phyloP scores from a whole-genome alignment of 129 eudicot species.

The Deinandra increscens region DNA sequence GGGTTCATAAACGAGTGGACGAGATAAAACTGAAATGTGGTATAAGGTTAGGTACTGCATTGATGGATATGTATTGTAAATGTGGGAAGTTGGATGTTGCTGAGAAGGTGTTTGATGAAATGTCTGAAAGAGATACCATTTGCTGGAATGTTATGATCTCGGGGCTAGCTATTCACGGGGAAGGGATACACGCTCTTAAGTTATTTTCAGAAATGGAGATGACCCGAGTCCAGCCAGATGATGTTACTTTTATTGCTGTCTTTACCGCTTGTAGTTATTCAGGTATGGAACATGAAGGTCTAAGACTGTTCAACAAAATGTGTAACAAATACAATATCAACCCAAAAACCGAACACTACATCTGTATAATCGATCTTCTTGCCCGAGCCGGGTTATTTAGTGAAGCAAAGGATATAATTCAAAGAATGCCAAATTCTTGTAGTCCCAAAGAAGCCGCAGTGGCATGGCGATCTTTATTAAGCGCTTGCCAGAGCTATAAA shows the following conservation, averaged over 20 bases:
- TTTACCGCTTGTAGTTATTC: slow-evolving; percentile 65
- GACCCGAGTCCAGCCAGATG: slow-evolving; percentile 41
- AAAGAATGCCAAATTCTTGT: slow-evolving; percentile 37
- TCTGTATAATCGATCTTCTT: slow-evolving; percentile 53
- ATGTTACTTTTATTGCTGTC: slow-evolving; percentile 55
- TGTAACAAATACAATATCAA: slow-evolving; percentile 34
- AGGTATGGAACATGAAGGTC: slow-evolving; percentile 59
- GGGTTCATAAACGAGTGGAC: slow-evolving; percentile 50
- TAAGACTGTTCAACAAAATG: slow-evolving; percentile 47
- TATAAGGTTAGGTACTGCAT: slow-evolving; percentile 49
- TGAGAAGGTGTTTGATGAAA: slow-evolving; percentile 48
- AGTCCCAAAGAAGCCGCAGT: slow-evolving; percentile 43
- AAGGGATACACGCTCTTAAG: slow-evolving; percentile 41
- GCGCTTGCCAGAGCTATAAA: slow-evolving; percentile 43
- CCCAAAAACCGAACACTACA: slow-evolving; percentile 58
- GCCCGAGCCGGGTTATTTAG: slow-evolving; percentile 47
- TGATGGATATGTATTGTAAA: slow-evolving; percentile 72
- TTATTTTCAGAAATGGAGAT: slow-evolving; percentile 48
- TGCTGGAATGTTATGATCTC: slow-evolving; percentile 72
- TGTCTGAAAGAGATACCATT: slow-evolving; percentile 52
- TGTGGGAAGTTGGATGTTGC: slow-evolving; percentile 62
- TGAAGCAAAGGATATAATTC: slow-evolving; percentile 47
- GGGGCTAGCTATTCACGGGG: slow-evolving; percentile 57
- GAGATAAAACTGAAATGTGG: slow-evolving; percentile 17
- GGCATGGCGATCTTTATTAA: slow-evolving; percentile 57